Evolutionary conservation across 2,329 filamentous ascomycete genomes (phyloP), one percentile per base, ranked within the genome.

Genomic region (Pseudonectria buxi): DNA sequence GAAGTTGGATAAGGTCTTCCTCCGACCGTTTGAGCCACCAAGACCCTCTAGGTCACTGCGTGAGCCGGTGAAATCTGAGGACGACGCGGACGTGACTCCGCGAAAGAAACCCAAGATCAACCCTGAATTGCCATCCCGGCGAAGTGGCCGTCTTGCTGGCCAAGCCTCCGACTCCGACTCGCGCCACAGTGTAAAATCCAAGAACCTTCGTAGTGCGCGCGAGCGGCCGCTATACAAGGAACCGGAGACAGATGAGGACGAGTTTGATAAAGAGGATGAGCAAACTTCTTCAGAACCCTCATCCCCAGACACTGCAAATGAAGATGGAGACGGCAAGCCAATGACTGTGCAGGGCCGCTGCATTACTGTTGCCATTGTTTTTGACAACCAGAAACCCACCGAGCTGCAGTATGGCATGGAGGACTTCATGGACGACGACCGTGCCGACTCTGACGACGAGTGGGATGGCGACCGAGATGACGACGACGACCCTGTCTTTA

Each of bases 381-480:
- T 89, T 46, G 85, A 89, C 58, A 89, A 89, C 54, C 74, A 85
- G 53, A 80, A 86, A 41, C 78, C 80, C 5, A 70, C 71, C 3
- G 84, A 87, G 60, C 63, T 72, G 15, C 78, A 82, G 41, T 85
- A 72, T 44, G 72, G 71, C 14, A 85, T 87, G 67, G 76, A 72
- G 2, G 83, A 90, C 54, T 89, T 90, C 48, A 58, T 85, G 11
- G 59, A 83, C 59, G 61, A 67, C 3, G 69, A 68, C 4, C 70
- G 74, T 37, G 72, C 76, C 25, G 69, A 76, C 26, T 67, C 64
- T 3, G 73, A 75, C 59, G 72, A 65, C 1, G 72, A 76, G 22
- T 76, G 71, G 75, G 69, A 78, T 32, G 76, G 74, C 4, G 72
- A 76, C 32, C 61, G 67, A 25, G 69, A 73, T 30, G 70, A 73